These are phyloP conservation scores for Morella rubra DNA, from an alignment of 306 rosid genomes.

Conservation along the genomic window DNA sequence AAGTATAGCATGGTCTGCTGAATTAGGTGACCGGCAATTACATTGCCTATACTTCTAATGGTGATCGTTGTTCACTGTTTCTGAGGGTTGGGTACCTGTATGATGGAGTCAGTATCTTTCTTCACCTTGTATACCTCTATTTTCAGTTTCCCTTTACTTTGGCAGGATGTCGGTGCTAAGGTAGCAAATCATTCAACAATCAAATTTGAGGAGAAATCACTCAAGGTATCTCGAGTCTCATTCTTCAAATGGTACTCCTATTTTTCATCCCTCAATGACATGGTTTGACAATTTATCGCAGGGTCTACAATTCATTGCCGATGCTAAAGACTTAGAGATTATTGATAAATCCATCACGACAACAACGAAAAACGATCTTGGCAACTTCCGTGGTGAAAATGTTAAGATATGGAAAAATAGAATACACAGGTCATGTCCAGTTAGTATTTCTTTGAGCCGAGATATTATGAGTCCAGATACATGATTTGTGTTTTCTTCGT, in stretches of 20 bases:
- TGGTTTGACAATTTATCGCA: slow-evolving; percentile 8
- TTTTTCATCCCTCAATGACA: neutral
- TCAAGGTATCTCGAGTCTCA: slow-evolving; percentile 34
- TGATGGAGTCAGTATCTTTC: neutral
- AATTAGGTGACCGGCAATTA: neutral
- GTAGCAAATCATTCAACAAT: slow-evolving; percentile 31
- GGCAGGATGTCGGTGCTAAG: slow-evolving; percentile 39
- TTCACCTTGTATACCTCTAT: neutral
- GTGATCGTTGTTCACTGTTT: neutral
- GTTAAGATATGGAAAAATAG: slow-evolving; percentile 26
- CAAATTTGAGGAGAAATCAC: slow-evolving; percentile 37
- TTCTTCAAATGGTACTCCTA: neutral
- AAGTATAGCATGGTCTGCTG: neutral
- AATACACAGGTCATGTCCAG: slow-evolving; percentile 49
- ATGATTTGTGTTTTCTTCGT: neutral
- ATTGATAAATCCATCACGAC: slow-evolving; percentile 11
- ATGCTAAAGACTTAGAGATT: slow-evolving; percentile 26
- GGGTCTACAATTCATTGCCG: slow-evolving; percentile 57
- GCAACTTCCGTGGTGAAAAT: slow-evolving; percentile 22
- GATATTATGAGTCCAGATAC: slow-evolving; percentile 24
- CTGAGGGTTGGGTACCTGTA: neutral
- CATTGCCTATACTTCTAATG: neutral
- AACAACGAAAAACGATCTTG: slow-evolving; percentile 10
- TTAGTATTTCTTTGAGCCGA: slow-evolving; percentile 39
- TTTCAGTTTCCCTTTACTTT: neutral